Base-by-base conservation (phyloP, 2,329 filamentous ascomycete species). In the Fusarium tricinctum region DNA sequence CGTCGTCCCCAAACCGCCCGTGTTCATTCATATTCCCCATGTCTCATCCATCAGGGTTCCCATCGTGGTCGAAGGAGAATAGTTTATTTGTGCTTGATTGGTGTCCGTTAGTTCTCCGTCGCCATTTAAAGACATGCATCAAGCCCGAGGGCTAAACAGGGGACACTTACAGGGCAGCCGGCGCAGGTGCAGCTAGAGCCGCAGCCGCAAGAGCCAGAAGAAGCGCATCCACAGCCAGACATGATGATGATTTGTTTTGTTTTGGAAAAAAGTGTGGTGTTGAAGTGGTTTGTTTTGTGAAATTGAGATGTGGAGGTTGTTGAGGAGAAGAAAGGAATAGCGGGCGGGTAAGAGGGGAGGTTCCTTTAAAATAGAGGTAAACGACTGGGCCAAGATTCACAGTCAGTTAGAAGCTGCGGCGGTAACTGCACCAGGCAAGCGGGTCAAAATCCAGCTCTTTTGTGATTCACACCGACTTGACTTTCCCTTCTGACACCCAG, bases 151-250 rank as follows among this genome's bases (percentile, higher is more conserved):
- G 58, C 47, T 50, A 46, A 48, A 39, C 56, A 68, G 45, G 63
- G 47, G 48, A 26, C 28, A 77, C 80, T 73, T 78, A 83, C 81
- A 70, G 81, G 80, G 79, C 81, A 83, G 73, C 75, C 75, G 46
- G 74, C 68, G 69, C 81, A 83, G 67, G 80, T 78, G 80, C 81
- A 83, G 76, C 68, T 42, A 30, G 75, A 73, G 72, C 81, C 81
- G 75, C 81, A 83, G 73, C 74, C 72, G 74, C 81, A 83, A 53
- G 78, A 72, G 70, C 81, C 81, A 64, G 79, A 78, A 51, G 76
- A 70, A 69, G 79, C 71, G 67, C 81, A 82, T 73, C 80, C 80
- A 69, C 80, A 83, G 73, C 77, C 79, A 74, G 75, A 74, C 81
- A 83, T 83, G 70, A 63, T 81, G 74, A 76, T 63, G 49, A 30